Base-by-base conservation (phyloP, 2,329 filamentous ascomycete genomes). In the Nemania sp. region DNA sequence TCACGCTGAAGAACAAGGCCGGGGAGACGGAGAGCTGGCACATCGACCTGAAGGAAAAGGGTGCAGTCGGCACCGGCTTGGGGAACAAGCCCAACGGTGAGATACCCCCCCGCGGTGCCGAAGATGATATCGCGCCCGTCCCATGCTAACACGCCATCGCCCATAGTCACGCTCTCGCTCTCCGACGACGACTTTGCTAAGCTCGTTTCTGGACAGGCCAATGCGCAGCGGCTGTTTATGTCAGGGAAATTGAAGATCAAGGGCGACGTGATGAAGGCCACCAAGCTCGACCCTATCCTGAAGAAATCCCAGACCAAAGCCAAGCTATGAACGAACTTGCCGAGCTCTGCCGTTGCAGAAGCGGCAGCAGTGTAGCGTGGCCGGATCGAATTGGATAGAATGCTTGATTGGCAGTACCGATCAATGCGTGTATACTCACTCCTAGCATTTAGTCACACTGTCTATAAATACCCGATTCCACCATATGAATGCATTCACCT, bases 211-310 rank as follows among this genome's bases (percentile, higher is more conserved):
- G 95, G 95, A 75, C 92, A 96, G 82, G 92, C 91, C 71, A 97
- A 97, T 74, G 92, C 95, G 59, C 95, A 99, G 83, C 88, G 89
- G 70, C 81, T 99, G 66, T 97, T 98, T 81, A 98, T 99, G 94
- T 86, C 86, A n/a, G 95, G 95, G 72, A 97, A 97, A 84, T 83
- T 99, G 74, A 99, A 98, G 90, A 87, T 98, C 75, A 96, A 92
- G 87, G 95, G 95, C 65, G 92, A 98, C 76, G 87, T 98, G 63
- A 98, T 98, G 94, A 97, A 97, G 86, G 90, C 95, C 39, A 97
- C 93, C 62, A 97, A 96, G 87, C 87, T 97, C 79, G 92, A 97
- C 79, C 90, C 92, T 42, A 90, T 98, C 72, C 80, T 97, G 67
- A 92, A 92, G 84, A 95, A 92, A 83, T 90, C 91, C 39, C 89